Base-by-base conservation (phyloP, 2,329 filamentous ascomycete species). In the Hirsutella rhossiliensis region DNA sequence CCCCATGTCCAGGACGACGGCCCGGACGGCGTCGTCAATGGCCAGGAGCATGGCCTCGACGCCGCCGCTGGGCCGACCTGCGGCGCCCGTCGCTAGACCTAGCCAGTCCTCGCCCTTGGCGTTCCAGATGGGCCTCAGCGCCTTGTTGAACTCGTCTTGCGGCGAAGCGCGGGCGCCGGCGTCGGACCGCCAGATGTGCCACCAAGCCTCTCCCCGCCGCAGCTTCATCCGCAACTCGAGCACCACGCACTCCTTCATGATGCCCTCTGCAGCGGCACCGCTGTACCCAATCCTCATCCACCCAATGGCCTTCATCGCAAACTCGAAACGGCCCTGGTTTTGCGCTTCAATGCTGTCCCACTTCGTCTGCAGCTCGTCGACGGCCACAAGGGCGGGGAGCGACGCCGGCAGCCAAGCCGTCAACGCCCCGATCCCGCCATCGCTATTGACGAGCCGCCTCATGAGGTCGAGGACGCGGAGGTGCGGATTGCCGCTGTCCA, bases 401-500 rank as follows among this genome's bases (percentile, higher is more conserved):
- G 84, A 81, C 18, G 71, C 59, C 2, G 73, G 71, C 27, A 85
- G 64, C 55, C 66, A 79, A 47, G 60, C 63, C 53, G 67, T 78
- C 61, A 68, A 73, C 52, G 53, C 71, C 53, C 61, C 71, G 56
- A 66, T 85, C 53, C 57, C 72, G 43, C 58, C 66, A 34, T 69
- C 57, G 36, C 69, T 65, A 55, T 82, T 82, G 47, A 80, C 71
- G 8, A 80, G 64, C 4, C 64, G 66, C 43, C 71, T 71, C 47
- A 87, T 66, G 38, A 75, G 65, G 50, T 80, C 76, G 18, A 72
- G 62, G 12, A 84, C 70, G 17, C 79, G 73, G 38, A 81, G 64
- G 54, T 88, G 84, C 2, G 84, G 84, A 52, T 84, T 87, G 12
- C 68, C 69, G 13, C 66, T 64, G 36, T 80, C 71, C 18, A 90